A percentile compares a stretch with the other conserved stretches of the same genome.
These are phyloP conservation scores for Lepiota brunneoincarnata DNA, from an alignment of 768 basidiomycete species.

Conservation along the genomic window DNA sequence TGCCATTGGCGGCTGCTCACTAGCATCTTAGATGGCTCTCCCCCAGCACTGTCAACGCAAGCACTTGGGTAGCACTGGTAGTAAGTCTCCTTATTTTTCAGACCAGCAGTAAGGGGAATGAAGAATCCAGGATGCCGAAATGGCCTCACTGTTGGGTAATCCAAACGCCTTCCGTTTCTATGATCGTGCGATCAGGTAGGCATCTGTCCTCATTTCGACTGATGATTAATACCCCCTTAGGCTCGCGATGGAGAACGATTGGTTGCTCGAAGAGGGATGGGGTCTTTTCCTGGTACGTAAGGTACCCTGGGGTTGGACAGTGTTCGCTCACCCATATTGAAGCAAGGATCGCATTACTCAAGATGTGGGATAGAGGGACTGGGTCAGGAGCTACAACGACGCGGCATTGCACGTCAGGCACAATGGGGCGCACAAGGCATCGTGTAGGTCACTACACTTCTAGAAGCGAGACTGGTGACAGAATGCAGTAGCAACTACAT, in stretches of 20 bases:
- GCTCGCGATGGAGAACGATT: constrained; percentile 63
- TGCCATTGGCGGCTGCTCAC: not conserved
- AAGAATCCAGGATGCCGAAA: constrained; percentile 58
- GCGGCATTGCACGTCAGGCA: constrained; percentile 61
- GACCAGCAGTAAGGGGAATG: not conserved
- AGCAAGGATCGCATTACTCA: constrained; percentile 74
- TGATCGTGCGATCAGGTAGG: constrained; percentile 65
- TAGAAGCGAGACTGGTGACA: not conserved
- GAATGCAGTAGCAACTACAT: constrained; percentile 43
- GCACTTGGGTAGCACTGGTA: constrained; percentile 67
- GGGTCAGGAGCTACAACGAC: constrained; percentile 63
- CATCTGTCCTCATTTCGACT: constrained; percentile 1
- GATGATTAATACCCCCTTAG: constrained; percentile 25
- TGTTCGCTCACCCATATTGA: constrained; percentile 10
- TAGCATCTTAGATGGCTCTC: constrained; percentile 55
- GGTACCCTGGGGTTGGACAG: not conserved
- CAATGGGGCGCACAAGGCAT: constrained; percentile 77
- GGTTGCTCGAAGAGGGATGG: constrained; percentile 73
- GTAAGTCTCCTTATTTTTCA: constrained; percentile 31
- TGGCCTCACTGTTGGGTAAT: constrained; percentile 54
- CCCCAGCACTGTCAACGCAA: constrained; percentile 65
- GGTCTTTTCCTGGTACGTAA: constrained; percentile 56
- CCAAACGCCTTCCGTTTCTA: constrained; percentile 64
- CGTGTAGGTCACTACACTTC: constrained; percentile 41
- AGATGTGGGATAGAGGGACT: constrained; percentile 63